Base-by-base conservation (phyloP, 225 moss, liverwort and hornwort genomes). In the Thuidium tamariscinum region DNA sequence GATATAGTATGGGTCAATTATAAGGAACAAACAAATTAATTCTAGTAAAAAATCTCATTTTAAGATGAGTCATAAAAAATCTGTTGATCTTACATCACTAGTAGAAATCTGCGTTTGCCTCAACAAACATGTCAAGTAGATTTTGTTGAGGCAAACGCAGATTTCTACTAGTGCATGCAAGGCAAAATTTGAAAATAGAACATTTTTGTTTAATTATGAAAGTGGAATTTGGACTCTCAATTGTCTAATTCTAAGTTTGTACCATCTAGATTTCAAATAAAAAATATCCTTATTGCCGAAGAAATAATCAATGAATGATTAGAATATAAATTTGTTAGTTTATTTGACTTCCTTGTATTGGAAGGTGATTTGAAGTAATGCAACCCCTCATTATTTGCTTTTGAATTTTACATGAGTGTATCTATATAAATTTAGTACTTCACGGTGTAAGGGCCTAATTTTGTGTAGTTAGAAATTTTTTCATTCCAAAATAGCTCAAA, bases 161-260 rank as follows among this genome's bases (percentile, higher is more conserved):
- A n/a, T n/a, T n/a, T n/a, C n/a, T n/a, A n/a, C n/a, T n/a, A n/a
- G n/a, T n/a, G n/a, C n/a, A n/a, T n/a, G n/a, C n/a, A n/a, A n/a
- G n/a, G n/a, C n/a, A n/a, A 36, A 21, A 3, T 4, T 22, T 67
- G 11, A 2, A 37, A 37, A 37, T 21, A 37, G 7, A 64, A 22
- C 2, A 12, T 10, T 39, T 67, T 22, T 22, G 4, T 37, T 37
- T 22, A 36, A 37, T 1, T 11, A 21, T 2, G 6, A 66, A 36
- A 0, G 1, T 21, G 2, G 6, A 66, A 20, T 21, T 2, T 11
- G 0, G 3, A 36, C 66, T 21, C 1, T n/a, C 1, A 18, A 34
- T 21, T 39, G 23, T 14, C 10, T 69, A 39, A 14, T 0, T 41
- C 4, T 25, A 25, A 41, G 1, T 14, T 41, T 25, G 2, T 0